Percentiles rank a stretch among this genome's conserved stretches.
Evolutionary conservation across 495 filamentous ascomycete species (phyloP).

Genomic region (Penicillium egyptiacum): DNA sequence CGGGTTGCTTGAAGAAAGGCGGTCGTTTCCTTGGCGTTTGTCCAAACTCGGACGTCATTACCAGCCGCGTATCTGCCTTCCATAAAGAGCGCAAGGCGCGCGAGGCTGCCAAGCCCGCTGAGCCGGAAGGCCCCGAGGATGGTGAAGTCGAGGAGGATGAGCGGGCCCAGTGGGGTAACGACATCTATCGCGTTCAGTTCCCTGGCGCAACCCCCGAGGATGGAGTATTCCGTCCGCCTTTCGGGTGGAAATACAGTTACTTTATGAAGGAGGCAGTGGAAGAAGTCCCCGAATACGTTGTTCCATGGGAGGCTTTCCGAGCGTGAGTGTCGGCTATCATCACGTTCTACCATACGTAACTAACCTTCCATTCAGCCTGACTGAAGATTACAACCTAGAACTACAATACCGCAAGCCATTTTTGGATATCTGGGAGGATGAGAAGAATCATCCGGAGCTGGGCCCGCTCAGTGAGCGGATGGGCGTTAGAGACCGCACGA

Average conservation of each 20-base stretch:
- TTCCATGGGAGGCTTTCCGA: constrained; percentile 97
- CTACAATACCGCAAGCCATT: constrained; percentile 89
- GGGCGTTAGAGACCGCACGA: constrained; percentile 75
- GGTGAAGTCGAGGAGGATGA: constrained; percentile 53
- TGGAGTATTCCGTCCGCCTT: constrained; percentile 88
- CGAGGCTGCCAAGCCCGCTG: constrained; percentile 32
- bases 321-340: constrained; percentile 44
- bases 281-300: constrained; percentile 95
- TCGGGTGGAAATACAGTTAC: constrained; percentile 97
- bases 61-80: constrained; percentile 59
- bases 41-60: constrained; percentile 88
- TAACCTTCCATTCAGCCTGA: constrained; percentile 52
- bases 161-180: constrained; percentile 82
- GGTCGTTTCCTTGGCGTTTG: constrained; percentile 92
- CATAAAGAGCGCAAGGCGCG: constrained; percentile 59
- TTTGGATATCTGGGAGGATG: constrained; percentile 83
- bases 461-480: constrained; percentile 88
- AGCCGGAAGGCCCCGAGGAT: constrained; percentile 39
- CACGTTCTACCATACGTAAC: not conserved
- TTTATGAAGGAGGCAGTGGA: constrained; percentile 94
- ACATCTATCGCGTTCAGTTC: constrained; percentile 86
- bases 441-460: constrained; percentile 76
- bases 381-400: constrained; percentile 95
- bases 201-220: constrained; percentile 69
- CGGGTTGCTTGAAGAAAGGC: constrained; percentile 85